Evolutionary conservation across 192 early-diverging fungal genomes (phyloP), one percentile per base, ranked within the genome.

Genomic region (Podila verticillata): DNA sequence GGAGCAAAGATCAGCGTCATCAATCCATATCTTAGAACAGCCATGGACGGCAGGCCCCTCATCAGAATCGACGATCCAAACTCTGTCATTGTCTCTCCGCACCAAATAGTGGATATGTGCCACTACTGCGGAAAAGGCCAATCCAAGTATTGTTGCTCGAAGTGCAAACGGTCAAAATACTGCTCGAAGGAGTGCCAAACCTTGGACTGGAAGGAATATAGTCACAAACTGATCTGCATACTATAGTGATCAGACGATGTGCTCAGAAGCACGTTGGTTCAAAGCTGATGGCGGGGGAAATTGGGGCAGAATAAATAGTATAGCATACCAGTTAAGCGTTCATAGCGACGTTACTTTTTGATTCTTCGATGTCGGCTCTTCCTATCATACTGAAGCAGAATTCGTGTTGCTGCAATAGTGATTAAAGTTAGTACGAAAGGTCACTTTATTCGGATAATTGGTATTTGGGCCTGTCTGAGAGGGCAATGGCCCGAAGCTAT

Each of bases 41-140:
- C 70, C 70, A 72, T 64, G 70, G 70, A 72, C 70, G 70, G 70
- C 61, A 72, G 34, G 35, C 70, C 70, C 70, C 0, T 72, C 61
- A 72, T 72, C 70, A 72, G 70, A 64, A 47, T 72, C 62, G 70
- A 72, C 35, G 70, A 72, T 72, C 70, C 70, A 72, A 72, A 72
- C 70, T 72, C 70, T 72, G 39, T 72, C 70, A 72, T 72, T 19
- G 54, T 72, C 61, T 72, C 70, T 72, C 70, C 61, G 62, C 61
- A 57, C 12, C 70, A 72, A 72, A 72, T 72, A 64, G 70, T 64
- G 61, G 61, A 72, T 64, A 72, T 72, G 70, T 72, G 70, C 70
- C 70, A 72, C 61, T 64, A 64, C 58, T 72, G 70, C 62, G 70
- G 70, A 64, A 72, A 64, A 57, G 70, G 70, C 12, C 61, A 72